Percentiles rank a stretch among this genome's conserved stretches.
phyloP scores from a whole-genome alignment of 371 early-diverging fungal genomes.

The Caulochytrium protostelioides region DNA sequence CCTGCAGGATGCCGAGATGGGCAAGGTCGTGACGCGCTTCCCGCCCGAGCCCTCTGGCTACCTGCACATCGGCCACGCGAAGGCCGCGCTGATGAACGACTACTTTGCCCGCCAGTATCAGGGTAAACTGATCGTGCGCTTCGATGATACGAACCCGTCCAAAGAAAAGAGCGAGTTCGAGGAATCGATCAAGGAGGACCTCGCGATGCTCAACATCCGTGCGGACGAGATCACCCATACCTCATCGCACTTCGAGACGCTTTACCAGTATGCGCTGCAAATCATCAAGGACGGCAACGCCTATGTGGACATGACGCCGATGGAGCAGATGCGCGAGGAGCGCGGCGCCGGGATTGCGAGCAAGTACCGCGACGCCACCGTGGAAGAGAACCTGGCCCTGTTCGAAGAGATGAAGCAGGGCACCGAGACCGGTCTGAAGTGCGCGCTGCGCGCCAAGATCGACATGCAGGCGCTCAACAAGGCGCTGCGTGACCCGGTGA shows the following conservation, averaged over 20 bases:
- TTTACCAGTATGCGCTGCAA: slow-evolving; percentile 66
- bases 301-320: slow-evolving; percentile 95
- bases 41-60: slow-evolving; percentile 98
- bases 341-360: slow-evolving; percentile 79
- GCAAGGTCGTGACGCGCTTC: slow-evolving; percentile 87
- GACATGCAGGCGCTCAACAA: slow-evolving; percentile 82
- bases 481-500: slow-evolving; percentile 97
- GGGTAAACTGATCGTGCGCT: slow-evolving; percentile 89
- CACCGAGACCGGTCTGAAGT: slow-evolving; percentile 59
- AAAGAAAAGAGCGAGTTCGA: slow-evolving; percentile 94
- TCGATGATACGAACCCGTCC: slow-evolving; percentile 99
- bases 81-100: slow-evolving; percentile 96
- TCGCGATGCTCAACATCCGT: slow-evolving; percentile 63
- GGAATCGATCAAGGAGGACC: slow-evolving; percentile 80
- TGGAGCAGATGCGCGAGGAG: slow-evolving; percentile 72
- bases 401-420: slow-evolving; percentile 88
- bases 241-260: slow-evolving; percentile 83
- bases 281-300: slow-evolving; percentile 86
- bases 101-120: slow-evolving; percentile 83
- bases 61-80: slow-evolving; percentile 97
- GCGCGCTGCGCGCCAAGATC: slow-evolving; percentile 97
- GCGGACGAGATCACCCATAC: slow-evolving; percentile 70
- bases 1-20: slow-evolving; percentile 54
- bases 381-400: slow-evolving; percentile 76
- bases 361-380: slow-evolving; percentile 57